Conservation (phyloP, 495 filamentous ascomycete species). For the Chlorociboria aeruginascens region DNA sequence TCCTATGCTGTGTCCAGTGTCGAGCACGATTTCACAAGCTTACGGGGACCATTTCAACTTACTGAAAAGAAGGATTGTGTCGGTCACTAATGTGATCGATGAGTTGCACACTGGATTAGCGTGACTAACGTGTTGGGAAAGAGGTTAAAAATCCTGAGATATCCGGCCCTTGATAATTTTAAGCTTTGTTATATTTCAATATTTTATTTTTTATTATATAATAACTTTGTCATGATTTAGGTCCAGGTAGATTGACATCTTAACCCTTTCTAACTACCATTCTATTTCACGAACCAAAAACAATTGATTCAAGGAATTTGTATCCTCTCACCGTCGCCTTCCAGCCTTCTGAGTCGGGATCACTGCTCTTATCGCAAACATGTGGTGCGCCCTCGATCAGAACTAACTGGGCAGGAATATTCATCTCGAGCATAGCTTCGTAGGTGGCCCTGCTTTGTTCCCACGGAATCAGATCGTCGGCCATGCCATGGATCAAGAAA, state of each 20-base stretch:
- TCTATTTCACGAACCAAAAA: no score
- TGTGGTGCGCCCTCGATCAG: constrained; percentile 24
- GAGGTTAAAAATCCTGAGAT: no score
- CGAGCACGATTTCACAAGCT: neutral
- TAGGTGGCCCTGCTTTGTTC: constrained; percentile 24
- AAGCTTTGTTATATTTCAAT: no score
- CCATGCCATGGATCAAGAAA: constrained; percentile 34
- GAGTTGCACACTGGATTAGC: no score
- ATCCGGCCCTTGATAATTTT: no score
- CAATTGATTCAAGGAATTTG: constrained; percentile 23
- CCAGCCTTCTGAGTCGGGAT: constrained; percentile 19
- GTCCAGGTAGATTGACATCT: no score
- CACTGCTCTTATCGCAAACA: constrained; percentile 26
- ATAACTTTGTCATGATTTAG: no score
- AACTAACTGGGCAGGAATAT: constrained; percentile 20
- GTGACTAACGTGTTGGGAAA: no score
- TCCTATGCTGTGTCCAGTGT: constrained; percentile 1
- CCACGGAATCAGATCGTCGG: constrained; percentile 36
- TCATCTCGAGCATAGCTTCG: constrained; percentile 19
- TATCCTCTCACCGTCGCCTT: constrained; percentile 20
- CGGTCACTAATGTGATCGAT: no score
- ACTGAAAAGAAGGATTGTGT: constrained; percentile 3
- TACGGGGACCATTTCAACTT: constrained; percentile 3
- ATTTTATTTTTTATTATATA: no score
- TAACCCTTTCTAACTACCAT: no score